phyloP scores from a whole-genome alignment of 495 filamentous ascomycete species.

The Xylaria scruposa region DNA sequence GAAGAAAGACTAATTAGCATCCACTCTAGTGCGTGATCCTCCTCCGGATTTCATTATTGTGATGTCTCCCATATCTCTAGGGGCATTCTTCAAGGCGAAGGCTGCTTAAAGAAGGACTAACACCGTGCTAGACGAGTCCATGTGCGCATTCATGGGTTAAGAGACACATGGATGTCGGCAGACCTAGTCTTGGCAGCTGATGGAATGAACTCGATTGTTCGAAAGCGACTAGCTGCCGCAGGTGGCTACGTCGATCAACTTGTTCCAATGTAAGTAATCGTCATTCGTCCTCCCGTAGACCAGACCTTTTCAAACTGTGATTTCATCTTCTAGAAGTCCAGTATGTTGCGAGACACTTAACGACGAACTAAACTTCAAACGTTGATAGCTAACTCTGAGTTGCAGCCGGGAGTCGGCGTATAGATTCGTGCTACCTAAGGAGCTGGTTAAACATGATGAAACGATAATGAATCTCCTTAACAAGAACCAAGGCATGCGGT shows the following conservation, averaged over 20 bases:
- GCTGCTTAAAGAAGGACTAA: background rate
- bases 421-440: slow-evolving; percentile 49
- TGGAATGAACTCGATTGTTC: slow-evolving; percentile 53
- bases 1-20: slow-evolving; percentile 11
- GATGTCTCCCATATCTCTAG: no score
- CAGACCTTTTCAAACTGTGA: background rate
- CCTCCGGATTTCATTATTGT: background rate
- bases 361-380: background rate
- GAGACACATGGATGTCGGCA: slow-evolving; percentile 34
- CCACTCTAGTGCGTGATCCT: slow-evolving; percentile 15
- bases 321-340: background rate
- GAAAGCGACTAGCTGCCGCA: slow-evolving; percentile 40
- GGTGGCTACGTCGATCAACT: slow-evolving; percentile 40
- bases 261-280: slow-evolving; percentile 37
- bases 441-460: slow-evolving; percentile 47
- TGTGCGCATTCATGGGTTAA: slow-evolving; percentile 12
- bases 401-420: slow-evolving; percentile 51
- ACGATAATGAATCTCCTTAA: slow-evolving; percentile 45
- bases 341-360: background rate
- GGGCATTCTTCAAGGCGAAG: background rate
- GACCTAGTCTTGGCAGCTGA: slow-evolving; percentile 57
- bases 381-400: background rate
- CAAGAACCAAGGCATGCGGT: slow-evolving; percentile 50
- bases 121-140: background rate
- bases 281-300: background rate